Evolutionary conservation across 768 basidiomycete genomes (phyloP).

Genomic region (Suillus subluteus): DNA sequence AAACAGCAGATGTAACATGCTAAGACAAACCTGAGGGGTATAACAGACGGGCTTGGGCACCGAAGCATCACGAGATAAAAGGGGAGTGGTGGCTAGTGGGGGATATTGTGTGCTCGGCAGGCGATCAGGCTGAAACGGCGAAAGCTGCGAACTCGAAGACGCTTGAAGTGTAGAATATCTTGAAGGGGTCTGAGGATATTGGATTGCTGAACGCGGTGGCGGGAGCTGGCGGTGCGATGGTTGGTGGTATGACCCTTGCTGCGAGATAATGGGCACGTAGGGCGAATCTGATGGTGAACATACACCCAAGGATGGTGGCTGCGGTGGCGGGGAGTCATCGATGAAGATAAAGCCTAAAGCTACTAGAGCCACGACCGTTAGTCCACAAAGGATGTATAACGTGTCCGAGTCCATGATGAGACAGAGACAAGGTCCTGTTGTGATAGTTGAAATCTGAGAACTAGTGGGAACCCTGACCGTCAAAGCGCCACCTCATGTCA

Average conservation of each 20-base stretch:
- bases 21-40: neutral
- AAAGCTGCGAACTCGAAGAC: neutral
- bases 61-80: neutral
- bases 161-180: neutral
- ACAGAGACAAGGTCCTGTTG: neutral
- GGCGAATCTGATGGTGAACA: neutral
- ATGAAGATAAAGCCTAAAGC: neutral
- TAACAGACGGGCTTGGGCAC: neutral
- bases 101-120: neutral
- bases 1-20: neutral
- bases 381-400: neutral
- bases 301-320: neutral
- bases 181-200: neutral
- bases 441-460: neutral
- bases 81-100: neutral
- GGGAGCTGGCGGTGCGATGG: neutral
- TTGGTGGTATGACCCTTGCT: neutral
- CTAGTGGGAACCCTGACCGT: neutral
- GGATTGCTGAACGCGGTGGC: neutral
- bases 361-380: neutral
- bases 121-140: neutral
- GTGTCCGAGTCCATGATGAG: neutral
- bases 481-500: neutral
- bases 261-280: neutral
- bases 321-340: neutral